Evolutionary conservation across 352 stramenopile genomes (phyloP), one percentile per base, ranked within the genome.

Genomic region (Halophytophthora polymorphica): DNA sequence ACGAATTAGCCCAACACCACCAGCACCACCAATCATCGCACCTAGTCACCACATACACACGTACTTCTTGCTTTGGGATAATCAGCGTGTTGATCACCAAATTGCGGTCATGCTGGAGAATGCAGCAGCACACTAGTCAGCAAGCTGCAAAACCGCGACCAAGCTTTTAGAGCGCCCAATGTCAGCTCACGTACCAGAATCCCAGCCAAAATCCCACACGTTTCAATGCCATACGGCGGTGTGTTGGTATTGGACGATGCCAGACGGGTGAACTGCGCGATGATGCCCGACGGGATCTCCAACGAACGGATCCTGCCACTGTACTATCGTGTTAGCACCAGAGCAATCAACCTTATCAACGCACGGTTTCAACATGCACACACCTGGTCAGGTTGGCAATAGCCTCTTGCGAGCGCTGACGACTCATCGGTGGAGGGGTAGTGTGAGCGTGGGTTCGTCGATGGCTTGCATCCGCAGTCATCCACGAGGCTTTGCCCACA

Each of bases 131-230:
- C 45, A 33, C 7, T n/a, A 39, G 29, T 40, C 12, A 28, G 6
- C 19, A 38, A 25, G 7, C 52, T 45, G 19, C 37, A 19, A 25
- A 45, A 38, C 42, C 17, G 37, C 19, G 18, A 42, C n/a, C 10
- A 2, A 8, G 14, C 13, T 38, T 36, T 1, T 8, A 4, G 17
- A 34, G 11, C n/a, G 38, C 11, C 15, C 2, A 34, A 7, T 36
- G 1, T 8, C 25, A 8, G 25, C 22, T 19, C 15, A 54, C 69
- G n/a, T 67, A 91, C 79, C 61, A 94, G 47, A 38, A 86, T 71
- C 11, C 83, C 88, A 14, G 85, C 83, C 33, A 97, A 68, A 40
- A 97, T 95, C 12, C 88, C 88, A 57, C 88, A 97, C 3, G 88
- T 96, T 57, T 97, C 88, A 38, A 97, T 93, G 11, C 88, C 88